Percentiles rank a stretch among this genome's conserved stretches.
phyloP scores from a whole-genome alignment of 352 stramenopile species.

The Phytophthora pluvialis region DNA sequence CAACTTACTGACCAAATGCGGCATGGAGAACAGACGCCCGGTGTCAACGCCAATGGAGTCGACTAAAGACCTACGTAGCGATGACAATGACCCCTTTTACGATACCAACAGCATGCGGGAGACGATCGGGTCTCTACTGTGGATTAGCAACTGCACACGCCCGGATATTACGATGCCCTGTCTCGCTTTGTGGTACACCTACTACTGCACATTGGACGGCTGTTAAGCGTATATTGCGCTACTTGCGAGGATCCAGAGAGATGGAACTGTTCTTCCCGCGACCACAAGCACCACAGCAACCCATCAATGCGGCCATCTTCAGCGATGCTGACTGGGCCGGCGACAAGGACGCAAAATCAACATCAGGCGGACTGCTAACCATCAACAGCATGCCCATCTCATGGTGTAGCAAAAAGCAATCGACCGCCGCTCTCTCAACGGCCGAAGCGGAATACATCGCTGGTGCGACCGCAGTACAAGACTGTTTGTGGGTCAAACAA shows the following conservation, averaged over 20 bases:
- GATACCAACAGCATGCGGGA: neutral
- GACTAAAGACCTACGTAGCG: neutral
- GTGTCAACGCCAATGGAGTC: neutral
- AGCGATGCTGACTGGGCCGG: conserved; percentile 16
- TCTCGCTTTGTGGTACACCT: neutral
- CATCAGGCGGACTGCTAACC: conserved; percentile 4
- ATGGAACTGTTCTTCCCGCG: neutral
- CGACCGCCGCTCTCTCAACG: neutral
- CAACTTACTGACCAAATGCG: neutral
- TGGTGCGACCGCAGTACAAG: conserved; percentile 1
- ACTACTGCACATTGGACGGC: too few species aligned
- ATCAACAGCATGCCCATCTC: conserved; percentile 10
- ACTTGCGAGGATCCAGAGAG: too few species aligned
- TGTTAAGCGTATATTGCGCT: too few species aligned
- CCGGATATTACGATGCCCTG: conserved; percentile 5
- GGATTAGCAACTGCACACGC: conserved; percentile 1
- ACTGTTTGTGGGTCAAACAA: conserved; percentile 17
- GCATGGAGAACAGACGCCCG: neutral
- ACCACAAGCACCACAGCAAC: neutral
- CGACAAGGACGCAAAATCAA: conserved; percentile 16
- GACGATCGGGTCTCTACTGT: conserved; percentile 1
- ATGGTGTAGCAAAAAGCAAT: conserved; percentile 24
- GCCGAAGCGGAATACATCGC: conserved; percentile 18
- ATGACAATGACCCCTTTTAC: neutral
- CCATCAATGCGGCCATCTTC: conserved; percentile 1